These are phyloP conservation scores for Rhizophagus prolifer DNA, from an alignment of 192 early-diverging fungal genomes.

Conservation along the genomic window DNA sequence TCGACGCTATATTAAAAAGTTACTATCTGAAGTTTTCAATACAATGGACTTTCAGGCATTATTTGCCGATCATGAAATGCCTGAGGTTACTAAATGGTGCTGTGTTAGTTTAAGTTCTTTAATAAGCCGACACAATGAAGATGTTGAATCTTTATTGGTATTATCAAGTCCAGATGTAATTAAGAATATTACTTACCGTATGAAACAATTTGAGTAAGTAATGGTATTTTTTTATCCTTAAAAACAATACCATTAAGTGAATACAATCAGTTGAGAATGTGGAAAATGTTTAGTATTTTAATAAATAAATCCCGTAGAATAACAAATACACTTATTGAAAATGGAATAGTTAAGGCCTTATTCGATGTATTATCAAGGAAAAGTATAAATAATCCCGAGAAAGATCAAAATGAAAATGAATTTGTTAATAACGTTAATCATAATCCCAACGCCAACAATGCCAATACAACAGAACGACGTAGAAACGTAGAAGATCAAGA, in stretches of 20 bases:
- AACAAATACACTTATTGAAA: not conserved
- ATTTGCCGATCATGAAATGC: conserved; percentile 9
- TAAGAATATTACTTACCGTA: not conserved
- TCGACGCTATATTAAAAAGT: not conserved
- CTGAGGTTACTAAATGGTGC: not conserved
- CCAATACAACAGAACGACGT: not conserved
- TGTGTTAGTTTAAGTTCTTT: not conserved
- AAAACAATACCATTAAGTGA: not conserved
- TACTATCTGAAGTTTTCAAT: not conserved
- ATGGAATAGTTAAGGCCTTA: not conserved
- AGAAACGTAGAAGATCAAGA: not conserved
- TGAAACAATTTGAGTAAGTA: not conserved
- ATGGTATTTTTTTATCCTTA: no score
- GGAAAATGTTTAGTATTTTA: conserved; percentile 10
- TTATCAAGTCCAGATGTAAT: not conserved
- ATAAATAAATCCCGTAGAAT: not conserved
- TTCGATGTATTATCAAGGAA: not conserved
- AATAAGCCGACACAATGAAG: not conserved
- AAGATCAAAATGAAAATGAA: not conserved
- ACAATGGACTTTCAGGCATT: not conserved
- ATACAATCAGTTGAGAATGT: not conserved
- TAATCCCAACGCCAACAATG: not conserved
- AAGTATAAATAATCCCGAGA: not conserved
- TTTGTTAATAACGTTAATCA: not conserved
- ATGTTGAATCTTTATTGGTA: not conserved